phyloP scores from a whole-genome alignment of 331 rosid genomes.

The Cydonia oblonga region DNA sequence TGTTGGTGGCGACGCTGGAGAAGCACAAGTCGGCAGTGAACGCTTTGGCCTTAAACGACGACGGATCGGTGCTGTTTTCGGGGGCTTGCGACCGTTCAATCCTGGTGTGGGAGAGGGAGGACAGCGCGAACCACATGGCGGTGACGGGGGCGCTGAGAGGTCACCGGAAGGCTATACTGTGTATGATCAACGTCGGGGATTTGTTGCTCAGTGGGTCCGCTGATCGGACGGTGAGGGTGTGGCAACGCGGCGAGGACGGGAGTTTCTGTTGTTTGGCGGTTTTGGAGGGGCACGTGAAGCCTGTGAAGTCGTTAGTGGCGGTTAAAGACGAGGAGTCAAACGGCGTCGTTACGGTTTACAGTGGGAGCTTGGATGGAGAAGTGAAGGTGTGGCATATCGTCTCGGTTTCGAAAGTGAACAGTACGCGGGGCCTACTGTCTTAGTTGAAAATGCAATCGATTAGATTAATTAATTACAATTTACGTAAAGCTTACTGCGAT shows the following conservation, averaged over 20 bases:
- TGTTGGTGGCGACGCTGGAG: constrained; percentile 30
- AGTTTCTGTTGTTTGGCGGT: constrained; percentile 25
- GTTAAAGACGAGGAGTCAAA: constrained; percentile 1
- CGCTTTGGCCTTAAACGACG: constrained; percentile 36
- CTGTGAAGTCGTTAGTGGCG: constrained; percentile 34
- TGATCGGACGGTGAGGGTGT: constrained; percentile 42
- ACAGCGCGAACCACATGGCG: constrained; percentile 39
- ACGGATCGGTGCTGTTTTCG: constrained; percentile 39
- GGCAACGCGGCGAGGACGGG: constrained; percentile 34
- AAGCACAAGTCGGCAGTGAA: constrained; percentile 46
- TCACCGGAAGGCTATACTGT: constrained; percentile 32
- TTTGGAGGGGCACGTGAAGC: constrained; percentile 30
- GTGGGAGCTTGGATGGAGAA: constrained; percentile 42
- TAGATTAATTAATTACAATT: neutral
- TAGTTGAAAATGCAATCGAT: neutral
- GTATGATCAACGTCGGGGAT: constrained; percentile 26
- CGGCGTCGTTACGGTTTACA: constrained; percentile 26
- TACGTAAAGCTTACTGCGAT: neutral
- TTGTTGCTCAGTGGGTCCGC: constrained; percentile 42
- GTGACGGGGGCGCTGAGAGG: constrained; percentile 47
- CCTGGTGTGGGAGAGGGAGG: constrained; percentile 48
- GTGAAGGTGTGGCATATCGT: constrained; percentile 38
- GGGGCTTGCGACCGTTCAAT: constrained; percentile 50
- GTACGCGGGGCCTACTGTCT: neutral
- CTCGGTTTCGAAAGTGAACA: constrained; percentile 6